These are phyloP conservation scores for Xylogone sp. DNA, from an alignment of 2,329 filamentous ascomycete genomes.

Conservation along the genomic window DNA sequence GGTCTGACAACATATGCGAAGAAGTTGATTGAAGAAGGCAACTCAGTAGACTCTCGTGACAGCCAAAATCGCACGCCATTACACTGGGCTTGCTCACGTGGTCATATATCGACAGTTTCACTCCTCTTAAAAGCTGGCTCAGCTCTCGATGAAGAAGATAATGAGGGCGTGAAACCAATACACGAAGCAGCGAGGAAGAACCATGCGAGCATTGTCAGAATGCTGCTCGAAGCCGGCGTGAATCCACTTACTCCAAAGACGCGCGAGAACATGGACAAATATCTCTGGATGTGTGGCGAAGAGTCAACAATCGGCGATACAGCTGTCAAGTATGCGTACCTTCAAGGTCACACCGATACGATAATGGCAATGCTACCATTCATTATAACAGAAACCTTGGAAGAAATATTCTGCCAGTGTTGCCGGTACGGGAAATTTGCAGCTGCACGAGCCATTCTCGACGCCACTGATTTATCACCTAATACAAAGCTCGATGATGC, in stretches of 20 bases:
- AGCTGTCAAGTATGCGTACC: slow-evolving; percentile 29
- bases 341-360: slow-evolving; percentile 18
- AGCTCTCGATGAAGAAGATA: slow-evolving; percentile 14
- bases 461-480: slow-evolving; percentile 5
- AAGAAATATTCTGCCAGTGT: slow-evolving; percentile 12
- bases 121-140: neutral
- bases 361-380: slow-evolving; percentile 10
- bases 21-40: neutral
- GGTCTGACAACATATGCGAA: slow-evolving; percentile 6
- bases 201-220: slow-evolving; percentile 22
- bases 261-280: slow-evolving; percentile 8
- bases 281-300: slow-evolving; percentile 6
- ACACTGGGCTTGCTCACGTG: slow-evolving; percentile 2
- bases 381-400: slow-evolving; percentile 7
- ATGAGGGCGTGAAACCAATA: slow-evolving; percentile 29
- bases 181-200: slow-evolving; percentile 31
- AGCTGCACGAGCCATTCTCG: slow-evolving; percentile 9
- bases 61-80: slow-evolving; percentile 1
- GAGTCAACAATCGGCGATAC: slow-evolving; percentile 17
- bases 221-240: slow-evolving; percentile 33
- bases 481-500: slow-evolving; percentile 10
- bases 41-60: neutral
- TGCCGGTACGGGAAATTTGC: slow-evolving; percentile 12
- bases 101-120: slow-evolving; percentile 1
- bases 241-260: slow-evolving; percentile 27